Conservation (phyloP, 257 asterid genomes). For the Fraxinus excelsior region DNA sequence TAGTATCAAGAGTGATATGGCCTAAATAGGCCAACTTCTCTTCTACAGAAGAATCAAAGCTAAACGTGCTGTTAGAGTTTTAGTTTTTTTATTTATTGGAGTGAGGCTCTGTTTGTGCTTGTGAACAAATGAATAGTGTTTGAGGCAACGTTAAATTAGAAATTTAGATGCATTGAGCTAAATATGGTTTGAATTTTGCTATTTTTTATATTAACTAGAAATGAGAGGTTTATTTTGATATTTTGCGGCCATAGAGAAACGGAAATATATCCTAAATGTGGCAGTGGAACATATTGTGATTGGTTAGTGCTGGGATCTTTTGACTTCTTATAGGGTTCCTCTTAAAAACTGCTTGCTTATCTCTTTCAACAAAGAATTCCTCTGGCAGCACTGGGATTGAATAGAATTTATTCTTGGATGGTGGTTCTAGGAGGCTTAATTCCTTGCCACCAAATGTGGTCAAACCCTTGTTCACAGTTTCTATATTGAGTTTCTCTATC, state of each 20-base stretch:
- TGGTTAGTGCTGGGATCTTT: constrained; percentile 3
- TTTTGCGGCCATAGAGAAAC: neutral
- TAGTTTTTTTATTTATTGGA: no score
- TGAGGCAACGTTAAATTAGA: neutral
- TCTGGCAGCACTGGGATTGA: neutral
- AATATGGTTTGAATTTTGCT: neutral
- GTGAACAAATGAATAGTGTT: neutral
- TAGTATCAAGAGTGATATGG: neutral
- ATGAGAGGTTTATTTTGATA: neutral
- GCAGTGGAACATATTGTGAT: neutral
- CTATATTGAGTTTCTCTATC: constrained; percentile 4
- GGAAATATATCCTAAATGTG: neutral
- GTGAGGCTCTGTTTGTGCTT: no score
- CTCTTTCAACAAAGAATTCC: neutral
- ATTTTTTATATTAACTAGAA: neutral
- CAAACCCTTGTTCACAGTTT: neutral
- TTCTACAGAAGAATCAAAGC: neutral
- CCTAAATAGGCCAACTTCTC: neutral
- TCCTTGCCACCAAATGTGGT: neutral
- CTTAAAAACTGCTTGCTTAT: neutral
- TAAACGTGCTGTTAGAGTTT: neutral
- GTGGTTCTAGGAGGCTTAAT: neutral
- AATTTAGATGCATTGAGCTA: constrained; percentile 1
- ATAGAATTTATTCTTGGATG: neutral
- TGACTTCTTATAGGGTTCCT: neutral